Evolutionary conservation across 2,329 filamentous ascomycete species (phyloP).

Genomic region (Aspergillus pseudoglaucus): DNA sequence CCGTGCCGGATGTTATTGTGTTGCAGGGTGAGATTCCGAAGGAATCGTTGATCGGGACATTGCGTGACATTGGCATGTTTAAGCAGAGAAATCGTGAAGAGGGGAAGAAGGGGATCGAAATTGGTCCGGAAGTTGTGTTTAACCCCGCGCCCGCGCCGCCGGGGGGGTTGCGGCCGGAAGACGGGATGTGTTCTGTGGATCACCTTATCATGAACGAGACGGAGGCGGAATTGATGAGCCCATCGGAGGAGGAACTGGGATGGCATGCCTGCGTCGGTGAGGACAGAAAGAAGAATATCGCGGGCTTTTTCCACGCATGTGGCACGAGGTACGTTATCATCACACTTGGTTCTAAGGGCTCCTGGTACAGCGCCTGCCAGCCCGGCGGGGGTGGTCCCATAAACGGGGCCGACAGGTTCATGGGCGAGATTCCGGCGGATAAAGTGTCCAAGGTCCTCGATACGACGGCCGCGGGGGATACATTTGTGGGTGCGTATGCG

Average conservation of each 20-base stretch:
- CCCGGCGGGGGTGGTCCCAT: slow-evolving; percentile 32
- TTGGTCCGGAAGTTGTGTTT: slow-evolving; percentile 60
- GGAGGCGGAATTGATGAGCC: slow-evolving; percentile 69
- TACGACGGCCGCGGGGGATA: slow-evolving; percentile 90
- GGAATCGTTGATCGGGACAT: slow-evolving; percentile 56
- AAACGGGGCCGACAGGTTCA: slow-evolving; percentile 22
- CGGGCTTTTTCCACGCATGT: slow-evolving; percentile 55
- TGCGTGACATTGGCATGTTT: slow-evolving; percentile 33
- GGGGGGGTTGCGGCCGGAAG: slow-evolving; percentile 53
- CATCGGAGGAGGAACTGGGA: slow-evolving; percentile 33
- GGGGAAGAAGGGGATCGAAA: slow-evolving; percentile 27
- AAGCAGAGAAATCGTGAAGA: slow-evolving; percentile 41
- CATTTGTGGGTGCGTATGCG: slow-evolving; percentile 84
- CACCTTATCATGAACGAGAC: slow-evolving; percentile 89
- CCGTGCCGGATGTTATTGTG: slow-evolving; percentile 57
- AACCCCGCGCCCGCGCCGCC: slow-evolving; percentile 87
- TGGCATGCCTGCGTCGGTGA: slow-evolving; percentile 28
- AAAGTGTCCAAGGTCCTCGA: slow-evolving; percentile 72
- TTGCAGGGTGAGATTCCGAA: slow-evolving; percentile 74
- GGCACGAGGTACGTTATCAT: slow-evolving; percentile 75
- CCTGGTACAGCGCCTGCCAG: slow-evolving; percentile 54
- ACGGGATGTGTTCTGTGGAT: slow-evolving; percentile 60
- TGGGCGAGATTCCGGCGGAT: slow-evolving; percentile 51
- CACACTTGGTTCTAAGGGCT: slow-evolving; percentile 76
- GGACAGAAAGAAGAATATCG: slow-evolving; percentile 50